A percentile compares a stretch with the other conserved stretches of the same genome.
Evolutionary conservation across 106 monocot species (phyloP).

Genomic region (Hemerocallis citrina): DNA sequence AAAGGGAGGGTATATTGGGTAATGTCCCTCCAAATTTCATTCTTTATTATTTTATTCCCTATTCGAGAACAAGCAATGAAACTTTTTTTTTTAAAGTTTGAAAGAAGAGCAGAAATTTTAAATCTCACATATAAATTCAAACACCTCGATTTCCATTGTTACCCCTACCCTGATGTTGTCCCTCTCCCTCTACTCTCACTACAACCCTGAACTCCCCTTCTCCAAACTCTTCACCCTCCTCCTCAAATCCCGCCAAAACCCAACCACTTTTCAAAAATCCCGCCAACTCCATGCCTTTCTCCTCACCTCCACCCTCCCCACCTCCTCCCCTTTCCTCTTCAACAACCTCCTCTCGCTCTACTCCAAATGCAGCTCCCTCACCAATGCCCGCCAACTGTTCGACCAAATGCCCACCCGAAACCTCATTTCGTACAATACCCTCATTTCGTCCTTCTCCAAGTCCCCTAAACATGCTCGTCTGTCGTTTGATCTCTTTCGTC

Average conservation of each 20-base stretch:
- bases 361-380: conserved; percentile 24
- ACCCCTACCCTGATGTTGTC: no score
- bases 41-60: no score
- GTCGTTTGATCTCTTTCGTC: conserved; percentile 29
- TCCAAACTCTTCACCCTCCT: background rate
- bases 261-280: conserved; percentile 27
- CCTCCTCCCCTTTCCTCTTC: conserved; percentile 43
- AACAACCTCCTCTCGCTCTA: conserved; percentile 70
- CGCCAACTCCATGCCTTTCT: conserved; percentile 67
- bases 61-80: no score
- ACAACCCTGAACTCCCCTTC: conserved; percentile 5
- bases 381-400: conserved; percentile 50
- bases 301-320: conserved; percentile 24
- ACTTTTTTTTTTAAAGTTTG: no score
- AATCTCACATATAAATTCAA: no score
- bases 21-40: no score
- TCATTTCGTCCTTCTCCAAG: conserved; percentile 54
- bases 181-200: background rate
- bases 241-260: background rate
- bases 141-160: no score
- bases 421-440: conserved; percentile 59
- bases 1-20: no score
- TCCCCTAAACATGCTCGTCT: background rate
- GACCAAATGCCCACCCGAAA: conserved; percentile 54
- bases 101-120: no score